These are phyloP conservation scores for Cadophora malorum DNA, from an alignment of 2,329 filamentous ascomycete species.

Conservation along the genomic window DNA sequence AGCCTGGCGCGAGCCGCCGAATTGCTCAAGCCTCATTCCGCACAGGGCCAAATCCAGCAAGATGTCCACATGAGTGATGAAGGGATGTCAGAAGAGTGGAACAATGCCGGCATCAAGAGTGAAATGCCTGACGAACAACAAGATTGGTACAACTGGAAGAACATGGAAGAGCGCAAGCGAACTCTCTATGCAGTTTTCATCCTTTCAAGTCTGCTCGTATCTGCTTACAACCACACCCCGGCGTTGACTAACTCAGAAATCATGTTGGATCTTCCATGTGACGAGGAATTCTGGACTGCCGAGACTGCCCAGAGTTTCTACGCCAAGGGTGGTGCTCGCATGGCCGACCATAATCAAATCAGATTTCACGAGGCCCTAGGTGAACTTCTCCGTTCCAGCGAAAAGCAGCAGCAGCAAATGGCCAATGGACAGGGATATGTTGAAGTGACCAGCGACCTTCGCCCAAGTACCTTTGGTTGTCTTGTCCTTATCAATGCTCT, in stretches of 20 bases:
- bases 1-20: constrained; percentile 91
- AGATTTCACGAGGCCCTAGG: constrained; percentile 85
- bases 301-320: constrained; percentile 84
- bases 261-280: constrained; percentile 84
- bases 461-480: constrained; percentile 90
- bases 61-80: constrained; percentile 56
- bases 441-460: constrained; percentile 67
- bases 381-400: constrained; percentile 79
- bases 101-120: constrained; percentile 50
- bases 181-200: constrained; percentile 92
- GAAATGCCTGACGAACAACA: constrained; percentile 62
- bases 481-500: constrained; percentile 91
- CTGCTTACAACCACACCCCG: constrained; percentile 91
- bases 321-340: constrained; percentile 73
- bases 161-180: constrained; percentile 86
- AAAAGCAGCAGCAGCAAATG: constrained; percentile 64
- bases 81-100: constrained; percentile 61
- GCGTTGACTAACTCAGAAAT: constrained; percentile 95
- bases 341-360: constrained; percentile 72
- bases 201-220: constrained; percentile 87
- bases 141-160: constrained; percentile 92
- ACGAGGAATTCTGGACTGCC: constrained; percentile 88
- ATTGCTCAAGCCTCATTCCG: constrained; percentile 59
- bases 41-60: constrained; percentile 42
- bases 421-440: constrained; percentile 53